phyloP scores from a whole-genome alignment of 495 filamentous ascomycete species.

The Aspergillus bridgeri region DNA sequence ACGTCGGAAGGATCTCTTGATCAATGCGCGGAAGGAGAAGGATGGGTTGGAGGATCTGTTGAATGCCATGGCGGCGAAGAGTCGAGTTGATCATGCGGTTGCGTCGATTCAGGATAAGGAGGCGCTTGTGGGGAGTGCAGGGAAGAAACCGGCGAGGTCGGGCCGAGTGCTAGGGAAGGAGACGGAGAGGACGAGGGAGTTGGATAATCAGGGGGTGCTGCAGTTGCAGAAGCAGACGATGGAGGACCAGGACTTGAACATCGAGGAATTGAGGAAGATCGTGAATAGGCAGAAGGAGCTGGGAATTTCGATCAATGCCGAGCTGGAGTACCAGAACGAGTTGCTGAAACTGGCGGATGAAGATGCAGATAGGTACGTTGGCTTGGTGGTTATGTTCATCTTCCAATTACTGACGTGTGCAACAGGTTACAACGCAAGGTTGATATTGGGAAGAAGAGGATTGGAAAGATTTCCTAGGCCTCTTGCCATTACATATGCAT shows the following conservation, averaged over 20 bases:
- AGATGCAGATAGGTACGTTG: constrained; percentile 61
- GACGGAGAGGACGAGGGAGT: constrained; percentile 80
- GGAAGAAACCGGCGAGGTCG: constrained; percentile 30
- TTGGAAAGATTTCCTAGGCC: constrained; percentile 66
- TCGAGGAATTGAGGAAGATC: constrained; percentile 71
- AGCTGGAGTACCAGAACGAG: constrained; percentile 79
- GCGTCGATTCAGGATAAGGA: constrained; percentile 55
- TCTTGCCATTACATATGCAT: background rate
- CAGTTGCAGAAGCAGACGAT: constrained; percentile 83
- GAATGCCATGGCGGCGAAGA: constrained; percentile 64
- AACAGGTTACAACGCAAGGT: constrained; percentile 58
- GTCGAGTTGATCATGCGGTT: constrained; percentile 41
- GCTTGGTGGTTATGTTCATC: background rate
- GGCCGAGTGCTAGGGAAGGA: constrained; percentile 83
- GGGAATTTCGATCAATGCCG: constrained; percentile 78
- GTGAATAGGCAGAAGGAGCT: constrained; percentile 81
- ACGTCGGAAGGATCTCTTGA: constrained; percentile 73
- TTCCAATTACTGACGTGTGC: constrained; percentile 21
- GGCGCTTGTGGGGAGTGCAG: constrained; percentile 38
- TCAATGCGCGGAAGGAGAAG: constrained; percentile 73
- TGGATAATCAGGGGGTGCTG: constrained; percentile 86
- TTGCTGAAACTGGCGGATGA: constrained; percentile 73
- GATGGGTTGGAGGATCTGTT: constrained; percentile 82
- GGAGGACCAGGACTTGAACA: constrained; percentile 77
- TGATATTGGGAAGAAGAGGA: constrained; percentile 73